Evolutionary conservation across 2,329 filamentous ascomycete genomes (phyloP), one percentile per base, ranked within the genome.

Genomic region (Fusarium acutatum): DNA sequence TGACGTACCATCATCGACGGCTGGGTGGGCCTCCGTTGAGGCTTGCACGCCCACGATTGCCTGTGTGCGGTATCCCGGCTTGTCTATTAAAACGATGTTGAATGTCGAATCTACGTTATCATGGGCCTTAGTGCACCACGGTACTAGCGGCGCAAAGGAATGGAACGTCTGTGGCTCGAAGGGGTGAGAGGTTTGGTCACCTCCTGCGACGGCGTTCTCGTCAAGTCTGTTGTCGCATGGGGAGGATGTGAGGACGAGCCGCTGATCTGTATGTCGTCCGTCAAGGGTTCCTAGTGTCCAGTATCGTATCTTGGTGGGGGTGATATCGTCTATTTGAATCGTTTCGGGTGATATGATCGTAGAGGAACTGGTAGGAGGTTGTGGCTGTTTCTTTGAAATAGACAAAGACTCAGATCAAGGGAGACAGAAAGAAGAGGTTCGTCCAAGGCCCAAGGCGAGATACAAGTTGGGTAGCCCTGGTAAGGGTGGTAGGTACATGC

Each of bases 1-100:
- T 70, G 59, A 86, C 85, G 79, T 81, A 87, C 85, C 85, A 87
- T 87, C 84, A 87, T 87, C 82, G 82, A 83, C 81, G 78, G 80
- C 78, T 81, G 75, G 77, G 76, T 75, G 75, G 75, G 79, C 83
- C 83, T 80, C 79, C 73, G 73, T 68, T 69, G 80, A 81, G 80
- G 81, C 82, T 78, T 78, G 72, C 78, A 77, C 78, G 77, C 80
- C 79, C 75, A 76, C 70, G 71, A 75, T 73, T 75, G 74, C 77
- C 78, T 77, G 67, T 76, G 52, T 69, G 41, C 56, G 63, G 72
- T 67, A 71, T 76, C 70, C 69, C 68, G 64, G 59, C 66, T 73
- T 74, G 78, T 70, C 71, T 65, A 67, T 76, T 74, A 71, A 77
- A 73, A 70, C 72, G 66, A 73, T 67, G 58, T 60, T 74, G 56